Conservation (phyloP, 177 flowering plant genomes). For the Tripterygium wilfordii region DNA sequence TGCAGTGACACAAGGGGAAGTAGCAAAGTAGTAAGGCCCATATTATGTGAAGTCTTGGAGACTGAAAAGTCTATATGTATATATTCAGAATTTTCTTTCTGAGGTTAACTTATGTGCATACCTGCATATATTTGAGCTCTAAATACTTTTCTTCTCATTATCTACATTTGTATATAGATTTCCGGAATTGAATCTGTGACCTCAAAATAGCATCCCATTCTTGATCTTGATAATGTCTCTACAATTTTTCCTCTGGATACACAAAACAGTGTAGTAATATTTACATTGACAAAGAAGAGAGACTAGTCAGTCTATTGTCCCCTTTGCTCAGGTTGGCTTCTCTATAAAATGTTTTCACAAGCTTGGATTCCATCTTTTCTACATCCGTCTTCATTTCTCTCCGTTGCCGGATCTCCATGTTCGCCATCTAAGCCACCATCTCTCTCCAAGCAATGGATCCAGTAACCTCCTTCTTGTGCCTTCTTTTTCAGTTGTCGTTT, state of each 20-base stretch:
- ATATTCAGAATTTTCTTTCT: too few species aligned
- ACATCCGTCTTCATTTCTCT: constrained; percentile 2
- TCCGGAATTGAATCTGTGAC: not conserved
- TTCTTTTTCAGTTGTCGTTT: constrained; percentile 13
- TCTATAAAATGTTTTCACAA: too few species aligned
- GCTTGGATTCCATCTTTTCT: not conserved
- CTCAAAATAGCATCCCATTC: not conserved
- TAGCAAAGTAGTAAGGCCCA: too few species aligned
- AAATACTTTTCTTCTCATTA: too few species aligned
- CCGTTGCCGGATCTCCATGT: constrained; percentile 21
- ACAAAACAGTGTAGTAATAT: not conserved
- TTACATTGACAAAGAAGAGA: not conserved
- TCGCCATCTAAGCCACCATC: constrained; percentile 18
- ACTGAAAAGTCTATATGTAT: too few species aligned
- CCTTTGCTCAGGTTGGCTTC: not conserved
- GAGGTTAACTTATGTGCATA: too few species aligned
- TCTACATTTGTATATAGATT: too few species aligned
- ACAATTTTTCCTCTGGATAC: not conserved
- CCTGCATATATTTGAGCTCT: too few species aligned
- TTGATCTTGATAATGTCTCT: too few species aligned
- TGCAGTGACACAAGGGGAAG: too few species aligned
- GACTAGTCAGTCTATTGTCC: not conserved
- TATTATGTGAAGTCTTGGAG: too few species aligned
- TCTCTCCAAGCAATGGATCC: constrained; percentile 25
- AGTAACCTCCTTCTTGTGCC: constrained; percentile 17